Base-by-base conservation (phyloP, 2,329 filamentous ascomycete species). In the Elsinoe ampelina region DNA sequence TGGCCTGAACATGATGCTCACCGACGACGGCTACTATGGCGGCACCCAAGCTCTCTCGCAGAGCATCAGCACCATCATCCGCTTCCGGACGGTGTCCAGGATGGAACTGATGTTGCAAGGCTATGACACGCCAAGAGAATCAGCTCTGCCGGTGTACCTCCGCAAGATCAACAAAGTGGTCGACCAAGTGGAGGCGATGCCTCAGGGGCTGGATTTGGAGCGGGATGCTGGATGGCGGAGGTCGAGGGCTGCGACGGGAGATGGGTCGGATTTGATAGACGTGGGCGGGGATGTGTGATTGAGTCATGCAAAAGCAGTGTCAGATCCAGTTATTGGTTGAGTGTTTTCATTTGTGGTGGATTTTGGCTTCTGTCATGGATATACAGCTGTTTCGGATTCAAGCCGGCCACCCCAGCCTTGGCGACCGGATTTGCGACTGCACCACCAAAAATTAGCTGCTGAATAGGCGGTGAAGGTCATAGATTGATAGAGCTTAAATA, bases 51-150 rank as follows among this genome's bases (percentile, higher is more conserved):
- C 45, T 17, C 11, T 50, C 13, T 34, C 26, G 11, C 26, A 50
- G 26, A 34, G 30, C 26, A 35, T 50, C 13, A 17, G 45, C 22
- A 34, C 45, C 13, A 17, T 50, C 7, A 20, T 35, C 7, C 5
- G 45, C 5, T 50, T 50, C 15, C 45, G 26, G 26, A 35, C 45
- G 5, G 7, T 34, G 45, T 15, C 30, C 12, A 50, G 45, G 30
- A 50, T 50, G 30, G 45, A 50, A n/a, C 32, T 50, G 30, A 50
- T 50, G 10, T 5, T 50, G 26, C 45, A 35, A 12, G 45, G 45
- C 11, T n/a, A 6, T 13, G 17, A 34, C 32, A 30, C 34, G 12
- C 13, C 32, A 15, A 50, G 12, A 15, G 26, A 34, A n/a, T 22
- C 20, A 7, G 11, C 13, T 11, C 15, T 50, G 6, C 45, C 45